Conservation (phyloP, 1,139 yeast genomes). For the Scheffersomyces illinoinensis region DNA sequence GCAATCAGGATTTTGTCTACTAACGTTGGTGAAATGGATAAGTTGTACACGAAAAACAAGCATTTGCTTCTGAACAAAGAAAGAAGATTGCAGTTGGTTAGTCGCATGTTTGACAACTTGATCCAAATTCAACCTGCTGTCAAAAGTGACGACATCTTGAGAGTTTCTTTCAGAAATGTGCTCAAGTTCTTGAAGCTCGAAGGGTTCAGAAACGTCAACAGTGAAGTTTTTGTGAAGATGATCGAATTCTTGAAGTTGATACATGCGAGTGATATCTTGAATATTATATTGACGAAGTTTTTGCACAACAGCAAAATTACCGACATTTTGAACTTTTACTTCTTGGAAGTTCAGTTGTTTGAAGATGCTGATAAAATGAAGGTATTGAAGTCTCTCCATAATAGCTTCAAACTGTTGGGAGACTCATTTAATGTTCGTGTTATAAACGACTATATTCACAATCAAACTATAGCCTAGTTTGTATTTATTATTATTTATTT, state of each 20-base stretch:
- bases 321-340: slow-evolving; percentile 28
- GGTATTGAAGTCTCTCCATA: slow-evolving; percentile 18
- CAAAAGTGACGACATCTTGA: background rate
- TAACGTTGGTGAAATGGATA: slow-evolving; percentile 17
- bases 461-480: background rate
- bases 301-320: slow-evolving; percentile 16
- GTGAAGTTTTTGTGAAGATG: slow-evolving; percentile 24
- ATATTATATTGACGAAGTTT: slow-evolving; percentile 30
- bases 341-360: slow-evolving; percentile 26
- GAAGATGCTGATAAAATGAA: slow-evolving; percentile 15
- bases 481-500: background rate
- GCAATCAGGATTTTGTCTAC: slow-evolving; percentile 7
- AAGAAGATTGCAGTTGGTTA: slow-evolving; percentile 15
- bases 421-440: slow-evolving; percentile 18
- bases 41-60: slow-evolving; percentile 10
- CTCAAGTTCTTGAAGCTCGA: slow-evolving; percentile 26
- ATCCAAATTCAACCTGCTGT: slow-evolving; percentile 9
- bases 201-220: slow-evolving; percentile 19
- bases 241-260: slow-evolving; percentile 28
- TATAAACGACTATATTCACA: slow-evolving; percentile 11
- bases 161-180: slow-evolving; percentile 12
- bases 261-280: slow-evolving; percentile 25
- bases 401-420: slow-evolving; percentile 16
- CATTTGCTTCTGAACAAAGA: slow-evolving; percentile 7
- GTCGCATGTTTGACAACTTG: slow-evolving; percentile 16